A percentile compares a stretch with the other conserved stretches of the same genome.
phyloP scores from a whole-genome alignment of 768 basidiomycete genomes.

The Naganishia friedmannii region DNA sequence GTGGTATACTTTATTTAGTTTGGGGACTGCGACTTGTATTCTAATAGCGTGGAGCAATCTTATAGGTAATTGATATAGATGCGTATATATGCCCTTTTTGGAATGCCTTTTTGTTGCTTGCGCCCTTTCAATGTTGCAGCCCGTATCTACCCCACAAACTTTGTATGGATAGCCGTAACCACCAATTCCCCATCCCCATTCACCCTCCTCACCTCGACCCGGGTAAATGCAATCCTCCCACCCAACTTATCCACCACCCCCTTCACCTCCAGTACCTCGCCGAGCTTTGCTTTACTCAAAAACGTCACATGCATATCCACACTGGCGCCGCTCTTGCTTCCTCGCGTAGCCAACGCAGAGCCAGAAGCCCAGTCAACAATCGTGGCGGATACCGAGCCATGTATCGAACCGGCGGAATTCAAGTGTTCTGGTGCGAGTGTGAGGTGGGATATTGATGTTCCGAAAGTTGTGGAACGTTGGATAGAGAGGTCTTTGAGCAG shows the following conservation, averaged over 20 bases:
- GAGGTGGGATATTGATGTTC: constrained; percentile 21
- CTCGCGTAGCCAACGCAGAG: constrained; percentile 29
- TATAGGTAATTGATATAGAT: constrained; percentile 3
- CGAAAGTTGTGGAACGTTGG: constrained; percentile 10
- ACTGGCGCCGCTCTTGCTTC: constrained; percentile 21
- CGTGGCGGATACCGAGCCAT: constrained; percentile 28
- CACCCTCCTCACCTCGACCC: constrained; percentile 27
- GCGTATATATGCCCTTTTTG: not conserved
- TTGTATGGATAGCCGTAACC: constrained; percentile 28
- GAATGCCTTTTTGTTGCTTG: no score
- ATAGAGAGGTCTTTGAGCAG: constrained; percentile 9
- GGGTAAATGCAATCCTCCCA: constrained; percentile 27
- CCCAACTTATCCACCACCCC: constrained; percentile 28
- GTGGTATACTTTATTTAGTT: not conserved
- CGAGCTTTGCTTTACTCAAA: constrained; percentile 21
- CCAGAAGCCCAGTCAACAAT: constrained; percentile 32
- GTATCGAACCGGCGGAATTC: constrained; percentile 28
- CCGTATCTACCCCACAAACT: constrained; percentile 28
- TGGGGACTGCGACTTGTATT: not conserved
- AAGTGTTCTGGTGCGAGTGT: constrained; percentile 22
- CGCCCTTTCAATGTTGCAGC: no score
- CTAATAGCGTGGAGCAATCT: not conserved
- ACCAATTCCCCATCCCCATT: constrained; percentile 21
- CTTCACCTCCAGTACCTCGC: constrained; percentile 21
- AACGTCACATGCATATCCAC: constrained; percentile 34